These are phyloP conservation scores for Alternaria sp. DNA, from an alignment of 2,329 filamentous ascomycete species.

Conservation along the genomic window DNA sequence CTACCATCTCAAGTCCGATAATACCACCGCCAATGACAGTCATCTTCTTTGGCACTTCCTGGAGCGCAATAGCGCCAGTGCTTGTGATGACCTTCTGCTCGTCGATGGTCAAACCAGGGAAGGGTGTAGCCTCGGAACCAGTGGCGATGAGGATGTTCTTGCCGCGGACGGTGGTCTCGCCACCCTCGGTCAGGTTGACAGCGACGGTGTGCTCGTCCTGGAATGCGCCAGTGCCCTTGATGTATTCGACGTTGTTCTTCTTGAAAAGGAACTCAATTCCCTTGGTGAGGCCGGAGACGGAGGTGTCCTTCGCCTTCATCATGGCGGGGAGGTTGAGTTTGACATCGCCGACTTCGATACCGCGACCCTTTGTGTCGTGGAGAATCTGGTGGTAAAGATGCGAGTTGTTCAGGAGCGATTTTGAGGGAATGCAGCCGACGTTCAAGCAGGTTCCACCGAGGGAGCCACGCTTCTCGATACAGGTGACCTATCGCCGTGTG, in stretches of 20 bases:
- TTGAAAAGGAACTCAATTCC: slow-evolving; percentile 98
- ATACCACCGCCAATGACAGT: slow-evolving; percentile 97
- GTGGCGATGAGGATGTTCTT: slow-evolving; percentile 99
- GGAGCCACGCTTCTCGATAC: slow-evolving; percentile 96
- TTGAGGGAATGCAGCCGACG: slow-evolving; percentile 98
- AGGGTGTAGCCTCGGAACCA: slow-evolving; percentile 92
- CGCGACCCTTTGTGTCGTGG: slow-evolving; percentile 95
- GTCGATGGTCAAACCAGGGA: slow-evolving; percentile 93
- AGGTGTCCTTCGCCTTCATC: slow-evolving; percentile 98
- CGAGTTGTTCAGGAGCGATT: slow-evolving; percentile 99
- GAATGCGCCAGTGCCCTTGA: slow-evolving; percentile 91
- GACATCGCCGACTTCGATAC: slow-evolving; percentile 96
- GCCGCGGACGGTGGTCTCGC: slow-evolving; percentile 82
- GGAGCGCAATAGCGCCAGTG: slow-evolving; percentile 88
- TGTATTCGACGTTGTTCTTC: slow-evolving; percentile 98
- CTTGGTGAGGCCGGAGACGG: slow-evolving; percentile 88
- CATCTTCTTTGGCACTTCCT: slow-evolving; percentile 94
- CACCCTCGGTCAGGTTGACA: slow-evolving; percentile 87
- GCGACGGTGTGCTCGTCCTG: slow-evolving; percentile 89
- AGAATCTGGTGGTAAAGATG: slow-evolving; percentile 97
- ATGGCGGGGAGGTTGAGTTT: slow-evolving; percentile 93
- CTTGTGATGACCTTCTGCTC: slow-evolving; percentile 98
- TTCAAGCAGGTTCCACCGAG: slow-evolving; percentile 98
- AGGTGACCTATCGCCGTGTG: slow-evolving; percentile 72
- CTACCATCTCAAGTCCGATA: slow-evolving; percentile 95